phyloP scores from a whole-genome alignment of 2,329 filamentous ascomycete genomes.

The Phialophora verrucosa region DNA sequence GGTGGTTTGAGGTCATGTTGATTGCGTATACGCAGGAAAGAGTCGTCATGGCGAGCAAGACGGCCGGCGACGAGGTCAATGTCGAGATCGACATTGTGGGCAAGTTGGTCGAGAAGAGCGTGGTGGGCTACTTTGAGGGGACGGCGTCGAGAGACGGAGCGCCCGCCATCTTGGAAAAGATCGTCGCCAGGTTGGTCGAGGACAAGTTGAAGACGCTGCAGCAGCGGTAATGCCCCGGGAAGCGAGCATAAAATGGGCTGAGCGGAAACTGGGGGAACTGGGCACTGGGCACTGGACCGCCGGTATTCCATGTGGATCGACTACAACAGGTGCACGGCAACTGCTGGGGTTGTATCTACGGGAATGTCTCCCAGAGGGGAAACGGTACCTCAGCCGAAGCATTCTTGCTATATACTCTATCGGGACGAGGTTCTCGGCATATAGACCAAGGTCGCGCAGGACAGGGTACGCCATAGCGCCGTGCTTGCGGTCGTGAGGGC shows the following conservation, averaged over 20 bases:
- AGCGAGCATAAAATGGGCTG: too few species aligned
- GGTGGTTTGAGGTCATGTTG: constrained; percentile 95
- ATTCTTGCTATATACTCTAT: not conserved
- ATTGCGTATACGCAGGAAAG: constrained; percentile 96
- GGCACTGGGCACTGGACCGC: too few species aligned
- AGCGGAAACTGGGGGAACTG: too few species aligned
- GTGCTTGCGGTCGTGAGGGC: too few species aligned
- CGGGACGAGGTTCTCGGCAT: not conserved
- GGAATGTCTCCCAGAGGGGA: too few species aligned
- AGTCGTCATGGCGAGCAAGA: constrained; percentile 80
- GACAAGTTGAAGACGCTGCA: constrained; percentile 61
- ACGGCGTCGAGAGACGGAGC: constrained; percentile 43
- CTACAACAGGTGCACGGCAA: too few species aligned
- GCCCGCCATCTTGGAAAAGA: constrained; percentile 69
- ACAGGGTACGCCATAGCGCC: not conserved
- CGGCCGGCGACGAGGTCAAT: constrained; percentile 80
- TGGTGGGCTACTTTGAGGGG: constrained; percentile 73
- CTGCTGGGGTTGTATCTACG: too few species aligned
- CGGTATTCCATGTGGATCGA: too few species aligned
- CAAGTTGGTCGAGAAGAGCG: constrained; percentile 73
- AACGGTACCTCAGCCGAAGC: too few species aligned
- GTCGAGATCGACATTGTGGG: constrained; percentile 89
- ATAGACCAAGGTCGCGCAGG: not conserved
- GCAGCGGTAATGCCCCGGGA: not conserved
- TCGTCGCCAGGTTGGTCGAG: constrained; percentile 76